Percentiles rank a stretch among this genome's conserved stretches.
These are phyloP conservation scores for Adansonia grandidieri DNA, from an alignment of 441 rosid genomes.

Conservation along the genomic window DNA sequence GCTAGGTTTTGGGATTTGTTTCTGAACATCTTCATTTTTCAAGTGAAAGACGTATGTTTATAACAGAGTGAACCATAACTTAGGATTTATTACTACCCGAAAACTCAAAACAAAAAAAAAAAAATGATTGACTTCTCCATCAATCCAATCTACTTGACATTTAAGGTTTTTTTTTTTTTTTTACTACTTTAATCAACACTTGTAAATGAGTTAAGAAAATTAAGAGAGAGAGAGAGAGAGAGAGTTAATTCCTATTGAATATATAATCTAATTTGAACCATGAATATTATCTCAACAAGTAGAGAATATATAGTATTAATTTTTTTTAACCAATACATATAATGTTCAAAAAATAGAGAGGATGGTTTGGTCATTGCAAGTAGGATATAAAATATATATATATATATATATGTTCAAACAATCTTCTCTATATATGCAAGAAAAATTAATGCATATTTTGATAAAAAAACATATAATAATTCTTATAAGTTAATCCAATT, in stretches of 20 bases:
- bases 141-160: neutral
- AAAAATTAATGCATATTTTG: neutral
- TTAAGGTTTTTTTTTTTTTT: neutral
- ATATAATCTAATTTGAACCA: neutral
- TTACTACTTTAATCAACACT: too few species aligned
- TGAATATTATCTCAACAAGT: neutral
- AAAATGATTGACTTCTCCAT: neutral
- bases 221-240: too few species aligned
- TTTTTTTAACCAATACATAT: neutral
- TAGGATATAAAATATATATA: neutral
- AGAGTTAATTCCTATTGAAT: neutral
- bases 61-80: neutral
- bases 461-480: neutral
- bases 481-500: slow-evolving; percentile 7
- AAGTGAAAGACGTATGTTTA: neutral
- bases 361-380: slow-evolving; percentile 18
- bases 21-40: neutral
- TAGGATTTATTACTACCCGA: neutral
- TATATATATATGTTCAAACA: neutral
- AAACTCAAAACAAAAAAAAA: neutral
- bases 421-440: neutral
- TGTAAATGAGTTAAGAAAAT: too few species aligned
- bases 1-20: neutral
- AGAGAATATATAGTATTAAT: neutral
- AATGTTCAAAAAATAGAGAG: neutral